phyloP scores from a whole-genome alignment of 1,284 basidiomycete species.

The Ustilago shanxiensis region DNA sequence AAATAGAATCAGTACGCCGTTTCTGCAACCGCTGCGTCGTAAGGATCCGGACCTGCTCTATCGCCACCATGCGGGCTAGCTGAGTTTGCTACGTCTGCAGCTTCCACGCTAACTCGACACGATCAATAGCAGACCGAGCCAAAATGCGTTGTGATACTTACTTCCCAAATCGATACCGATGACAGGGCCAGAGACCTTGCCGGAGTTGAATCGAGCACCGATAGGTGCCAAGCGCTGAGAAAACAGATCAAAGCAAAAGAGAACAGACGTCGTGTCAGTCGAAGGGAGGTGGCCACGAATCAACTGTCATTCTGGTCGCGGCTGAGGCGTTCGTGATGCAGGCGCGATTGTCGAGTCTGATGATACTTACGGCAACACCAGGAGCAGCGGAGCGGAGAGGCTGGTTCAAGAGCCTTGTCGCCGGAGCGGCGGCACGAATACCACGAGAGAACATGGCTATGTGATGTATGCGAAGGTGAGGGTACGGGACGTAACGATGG shows the following conservation, averaged over 20 bases:
- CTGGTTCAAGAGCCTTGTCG: conserved; percentile 60
- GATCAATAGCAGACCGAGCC: background rate
- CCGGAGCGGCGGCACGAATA: conserved; percentile 57
- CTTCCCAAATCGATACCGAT: conserved; percentile 69
- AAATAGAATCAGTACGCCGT: conserved; percentile 11
- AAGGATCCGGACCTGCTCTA: background rate
- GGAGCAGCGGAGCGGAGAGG: conserved; percentile 59
- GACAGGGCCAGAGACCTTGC: conserved; percentile 66
- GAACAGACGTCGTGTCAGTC: conserved; percentile 12
- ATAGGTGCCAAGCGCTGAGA: conserved; percentile 56
- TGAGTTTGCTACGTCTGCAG: background rate
- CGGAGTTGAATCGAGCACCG: conserved; percentile 56
- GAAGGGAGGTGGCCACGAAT: conserved; percentile 2
- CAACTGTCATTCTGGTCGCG: background rate
- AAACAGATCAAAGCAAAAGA: background rate
- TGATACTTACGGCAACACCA: conserved; percentile 54
- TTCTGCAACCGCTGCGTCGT: background rate
- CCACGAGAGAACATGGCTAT: conserved; percentile 58
- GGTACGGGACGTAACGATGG: conserved; percentile 7
- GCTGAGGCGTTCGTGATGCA: background rate
- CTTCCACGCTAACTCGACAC: background rate
- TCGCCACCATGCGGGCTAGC: background rate
- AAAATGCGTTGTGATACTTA: conserved; percentile 31
- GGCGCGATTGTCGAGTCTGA: background rate
- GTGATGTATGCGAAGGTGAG: conserved; percentile 11